Percentiles rank a stretch among this genome's conserved stretches.
Evolutionary conservation across 306 rosid genomes (phyloP).

Genomic region (Cicer judaicum): DNA sequence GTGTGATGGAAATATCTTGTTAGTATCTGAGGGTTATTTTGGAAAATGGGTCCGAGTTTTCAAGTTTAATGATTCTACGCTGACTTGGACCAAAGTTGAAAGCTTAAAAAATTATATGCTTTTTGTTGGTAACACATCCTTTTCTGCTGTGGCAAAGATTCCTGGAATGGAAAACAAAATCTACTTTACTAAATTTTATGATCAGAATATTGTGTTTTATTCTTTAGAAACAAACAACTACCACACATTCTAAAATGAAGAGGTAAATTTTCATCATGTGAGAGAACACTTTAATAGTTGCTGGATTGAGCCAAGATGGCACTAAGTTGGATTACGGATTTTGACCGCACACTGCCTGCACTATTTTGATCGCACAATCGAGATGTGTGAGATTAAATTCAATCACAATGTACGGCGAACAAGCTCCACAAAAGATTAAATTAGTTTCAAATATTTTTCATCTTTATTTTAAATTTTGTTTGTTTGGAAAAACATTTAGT

Average conservation of each 20-base stretch:
- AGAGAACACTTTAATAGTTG: not conserved
- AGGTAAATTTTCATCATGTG: not conserved
- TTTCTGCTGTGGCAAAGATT: not conserved
- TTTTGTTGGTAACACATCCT: not conserved
- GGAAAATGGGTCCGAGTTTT: not conserved
- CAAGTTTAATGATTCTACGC: not conserved
- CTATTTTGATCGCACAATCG: no score
- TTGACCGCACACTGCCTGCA: no score
- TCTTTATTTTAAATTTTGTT: no score
- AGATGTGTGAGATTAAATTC: no score
- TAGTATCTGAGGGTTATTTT: not conserved
- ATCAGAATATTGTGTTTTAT: not conserved
- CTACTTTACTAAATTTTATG: not conserved
- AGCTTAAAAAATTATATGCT: not conserved
- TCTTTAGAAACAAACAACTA: not conserved
- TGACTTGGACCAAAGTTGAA: not conserved
- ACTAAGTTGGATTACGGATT: not conserved
- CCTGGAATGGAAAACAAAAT: conserved; percentile 5
- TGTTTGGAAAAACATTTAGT: no score
- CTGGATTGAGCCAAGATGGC: not conserved
- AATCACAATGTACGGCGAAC: no score
- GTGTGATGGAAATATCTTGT: not conserved
- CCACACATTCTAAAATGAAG: not conserved
- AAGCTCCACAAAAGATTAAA: no score
- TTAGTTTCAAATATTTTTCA: no score